Base-by-base conservation (phyloP, 2,329 filamentous ascomycete species). In the Pseudopyrenochaeta lycopersici region DNA sequence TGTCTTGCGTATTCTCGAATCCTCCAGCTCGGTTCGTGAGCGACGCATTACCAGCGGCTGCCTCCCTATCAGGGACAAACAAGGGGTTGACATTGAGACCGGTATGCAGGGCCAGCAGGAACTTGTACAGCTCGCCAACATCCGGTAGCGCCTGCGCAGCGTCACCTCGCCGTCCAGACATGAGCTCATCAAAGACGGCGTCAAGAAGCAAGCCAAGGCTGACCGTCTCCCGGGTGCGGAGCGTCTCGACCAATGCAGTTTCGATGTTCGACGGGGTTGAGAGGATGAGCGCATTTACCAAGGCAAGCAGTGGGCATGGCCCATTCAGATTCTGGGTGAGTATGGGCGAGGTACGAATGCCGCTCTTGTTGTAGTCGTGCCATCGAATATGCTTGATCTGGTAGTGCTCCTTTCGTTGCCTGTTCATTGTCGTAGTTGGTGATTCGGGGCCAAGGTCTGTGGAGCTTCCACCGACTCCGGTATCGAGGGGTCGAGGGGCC, bases 21-120 rank as follows among this genome's bases (percentile, higher is more conserved):
- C 87, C 89, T 1, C 94, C 94, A n/a, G 82, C 77, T 29, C 76
- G 65, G 36, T 71, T 70, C 35, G 71, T 66, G 29, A 76, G 58
- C 20, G 69, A 56, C 14, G 70, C 64, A 61, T 73, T 62, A 32
- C 62, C 70, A 81, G 61, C 58, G 1, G 60, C 64, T 7, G 61
- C 60, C 15, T 80, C 49, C 66, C 75, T 27, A 79, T 7, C 82
- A 1, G 91, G 84, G 7, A 96, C 83, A 60, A 97, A 95, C 17
- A 90, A 87, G 2, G 95, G 95, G 62, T 99, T 99, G 52, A 98
- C 94, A 67, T 98, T 99, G 91, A 99, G 97, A 32, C 95, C 95
- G 0, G 93, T 98, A 65, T 97, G 92, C 2, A 99, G 80, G 39
- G 91, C 90, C 51, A 95, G 86, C 2, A 99, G 80, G 69, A 99